A percentile compares a stretch with the other conserved stretches of the same genome.
Conservation (phyloP, 148 eudicot genomes). For the Silene latifolia region DNA sequence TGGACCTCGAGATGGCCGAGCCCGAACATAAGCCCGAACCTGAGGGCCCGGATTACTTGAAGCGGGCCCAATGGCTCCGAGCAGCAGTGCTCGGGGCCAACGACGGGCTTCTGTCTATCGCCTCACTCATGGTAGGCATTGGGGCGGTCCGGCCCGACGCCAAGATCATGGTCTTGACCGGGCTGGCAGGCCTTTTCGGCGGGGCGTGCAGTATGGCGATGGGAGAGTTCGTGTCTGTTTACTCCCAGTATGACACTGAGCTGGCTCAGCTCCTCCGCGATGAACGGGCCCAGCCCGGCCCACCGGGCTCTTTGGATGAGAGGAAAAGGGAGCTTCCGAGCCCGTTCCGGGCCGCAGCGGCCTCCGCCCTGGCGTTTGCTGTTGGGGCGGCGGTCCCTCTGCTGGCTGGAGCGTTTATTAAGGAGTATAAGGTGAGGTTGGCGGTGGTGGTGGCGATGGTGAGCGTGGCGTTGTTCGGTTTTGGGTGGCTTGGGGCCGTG, state of each 20-base stretch:
- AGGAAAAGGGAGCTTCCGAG: conserved; percentile 33
- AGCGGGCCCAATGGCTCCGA: conserved; percentile 48
- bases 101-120: conserved; percentile 53
- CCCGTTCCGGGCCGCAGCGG: conserved; percentile 44
- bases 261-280: conserved; percentile 40
- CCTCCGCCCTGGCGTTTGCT: conserved; percentile 44
- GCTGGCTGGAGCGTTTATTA: conserved; percentile 42
- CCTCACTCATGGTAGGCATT: conserved; percentile 54
- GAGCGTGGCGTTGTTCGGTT: conserved; percentile 37
- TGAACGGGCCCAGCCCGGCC: neutral
- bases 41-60: conserved; percentile 26
- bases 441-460: conserved; percentile 45
- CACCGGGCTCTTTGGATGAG: conserved; percentile 9
- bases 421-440: conserved; percentile 34
- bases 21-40: neutral
- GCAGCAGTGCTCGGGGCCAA: conserved; percentile 60
- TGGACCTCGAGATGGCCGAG: conserved; percentile 3
- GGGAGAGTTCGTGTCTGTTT: conserved; percentile 57
- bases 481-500: conserved; percentile 43
- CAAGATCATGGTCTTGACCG: conserved; percentile 40
- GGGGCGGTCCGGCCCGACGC: conserved; percentile 43
- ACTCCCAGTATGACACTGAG: conserved; percentile 57
- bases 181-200: conserved; percentile 43
- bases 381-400: conserved; percentile 53
- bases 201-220: conserved; percentile 64